phyloP scores from a whole-genome alignment of 2,329 filamentous ascomycete genomes.

The Cladophialophora psammophila region DNA sequence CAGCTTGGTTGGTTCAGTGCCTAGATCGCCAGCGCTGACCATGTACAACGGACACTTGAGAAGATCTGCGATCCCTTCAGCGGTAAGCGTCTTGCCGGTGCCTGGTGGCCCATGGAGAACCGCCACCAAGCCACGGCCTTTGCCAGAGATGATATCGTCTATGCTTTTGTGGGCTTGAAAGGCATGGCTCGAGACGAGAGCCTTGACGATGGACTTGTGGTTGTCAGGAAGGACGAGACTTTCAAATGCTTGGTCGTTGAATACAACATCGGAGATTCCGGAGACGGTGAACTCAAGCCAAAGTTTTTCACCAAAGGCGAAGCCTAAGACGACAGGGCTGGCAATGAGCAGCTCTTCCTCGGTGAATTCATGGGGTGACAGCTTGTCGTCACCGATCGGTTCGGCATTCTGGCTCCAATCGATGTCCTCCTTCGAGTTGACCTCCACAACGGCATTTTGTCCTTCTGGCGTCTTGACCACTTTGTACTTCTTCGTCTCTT shows the following conservation, averaged over 20 bases:
- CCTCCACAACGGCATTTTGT: slow-evolving; percentile 59
- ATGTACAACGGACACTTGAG: slow-evolving; percentile 83
- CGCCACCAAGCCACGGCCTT: slow-evolving; percentile 82
- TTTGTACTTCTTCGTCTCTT: slow-evolving; percentile 60
- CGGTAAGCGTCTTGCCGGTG: slow-evolving; percentile 87
- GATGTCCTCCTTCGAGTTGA: slow-evolving; percentile 64
- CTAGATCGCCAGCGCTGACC: slow-evolving; percentile 81
- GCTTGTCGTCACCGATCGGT: slow-evolving; percentile 61
- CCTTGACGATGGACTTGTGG: slow-evolving; percentile 75
- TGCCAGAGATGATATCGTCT: slow-evolving; percentile 82
- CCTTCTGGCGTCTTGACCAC: slow-evolving; percentile 63
- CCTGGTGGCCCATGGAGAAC: slow-evolving; percentile 86
- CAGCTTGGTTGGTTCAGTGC: slow-evolving; percentile 75
- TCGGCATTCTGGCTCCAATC: slow-evolving; percentile 60
- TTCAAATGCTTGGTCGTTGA: slow-evolving; percentile 83
- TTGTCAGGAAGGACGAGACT: slow-evolving; percentile 74
- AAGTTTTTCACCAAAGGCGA: slow-evolving; percentile 84
- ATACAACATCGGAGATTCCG: slow-evolving; percentile 78
- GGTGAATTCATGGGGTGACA: slow-evolving; percentile 64
- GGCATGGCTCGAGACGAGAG: slow-evolving; percentile 83
- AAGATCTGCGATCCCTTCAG: slow-evolving; percentile 83
- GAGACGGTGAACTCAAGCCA: slow-evolving; percentile 90
- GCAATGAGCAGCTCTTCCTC: slow-evolving; percentile 86
- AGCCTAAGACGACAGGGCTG: slow-evolving; percentile 84
- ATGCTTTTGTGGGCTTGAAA: slow-evolving; percentile 82